phyloP scores from a whole-genome alignment of 2,329 filamentous ascomycete species.

The Sporothrix brasiliensis region DNA sequence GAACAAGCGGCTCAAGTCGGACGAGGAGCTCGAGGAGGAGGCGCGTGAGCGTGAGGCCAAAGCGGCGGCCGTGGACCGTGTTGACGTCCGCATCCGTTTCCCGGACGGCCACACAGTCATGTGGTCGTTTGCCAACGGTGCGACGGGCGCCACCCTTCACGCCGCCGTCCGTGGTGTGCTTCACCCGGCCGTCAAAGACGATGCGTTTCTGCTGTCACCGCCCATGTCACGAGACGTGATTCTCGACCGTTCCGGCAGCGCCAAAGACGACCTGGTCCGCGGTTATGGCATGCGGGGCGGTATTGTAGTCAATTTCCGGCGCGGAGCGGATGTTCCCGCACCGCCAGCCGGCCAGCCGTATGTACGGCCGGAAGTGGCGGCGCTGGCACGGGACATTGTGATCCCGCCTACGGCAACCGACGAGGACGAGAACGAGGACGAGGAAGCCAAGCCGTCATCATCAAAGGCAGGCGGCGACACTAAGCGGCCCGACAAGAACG shows the following conservation, averaged over 20 bases:
- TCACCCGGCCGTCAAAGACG: slow-evolving; percentile 58
- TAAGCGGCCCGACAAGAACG: slow-evolving; percentile 40
- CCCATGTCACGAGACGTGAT: slow-evolving; percentile 58
- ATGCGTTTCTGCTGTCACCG: slow-evolving; percentile 73
- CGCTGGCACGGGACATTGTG: slow-evolving; percentile 67
- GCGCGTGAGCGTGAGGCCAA: slow-evolving; percentile 67
- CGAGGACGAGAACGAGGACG: slow-evolving; percentile 47
- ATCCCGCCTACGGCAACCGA: slow-evolving; percentile 59
- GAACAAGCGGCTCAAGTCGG: slow-evolving; percentile 78
- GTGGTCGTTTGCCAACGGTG: slow-evolving; percentile 66
- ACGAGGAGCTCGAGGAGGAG: slow-evolving; percentile 75
- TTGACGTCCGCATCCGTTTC: slow-evolving; percentile 80
- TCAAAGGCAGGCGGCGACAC: slow-evolving; percentile 37
- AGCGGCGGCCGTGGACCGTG: slow-evolving; percentile 65
- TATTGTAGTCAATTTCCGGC: slow-evolving; percentile 75
- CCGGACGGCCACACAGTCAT: slow-evolving; percentile 82
- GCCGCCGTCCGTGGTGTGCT: slow-evolving; percentile 73
- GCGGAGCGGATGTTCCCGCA: slow-evolving; percentile 66
- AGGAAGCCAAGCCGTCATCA: slow-evolving; percentile 42
- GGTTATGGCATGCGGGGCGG: slow-evolving; percentile 71
- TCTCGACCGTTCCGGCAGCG: slow-evolving; percentile 50
- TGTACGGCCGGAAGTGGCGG: slow-evolving; percentile 60
- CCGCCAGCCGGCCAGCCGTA: slow-evolving; percentile 58
- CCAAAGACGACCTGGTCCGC: slow-evolving; percentile 64
- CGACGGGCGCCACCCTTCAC: slow-evolving; percentile 74